Evolutionary conservation across 345 rosid species (phyloP), one percentile per base, ranked within the genome.

Genomic region (Gossypium herbaceum): DNA sequence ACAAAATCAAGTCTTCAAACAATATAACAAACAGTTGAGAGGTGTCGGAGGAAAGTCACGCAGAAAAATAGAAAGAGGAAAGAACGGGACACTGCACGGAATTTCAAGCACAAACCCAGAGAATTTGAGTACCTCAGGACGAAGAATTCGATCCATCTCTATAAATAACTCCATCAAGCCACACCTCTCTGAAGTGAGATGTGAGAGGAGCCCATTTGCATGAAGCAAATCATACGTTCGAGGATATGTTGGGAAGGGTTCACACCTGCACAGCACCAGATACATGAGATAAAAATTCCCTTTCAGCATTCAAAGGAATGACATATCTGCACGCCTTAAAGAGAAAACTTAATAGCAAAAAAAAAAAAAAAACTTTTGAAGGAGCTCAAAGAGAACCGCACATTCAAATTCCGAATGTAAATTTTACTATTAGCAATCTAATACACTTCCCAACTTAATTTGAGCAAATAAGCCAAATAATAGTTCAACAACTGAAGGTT

Each of bases 211-310:
- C 56, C 90, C 97, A 79, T 89, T 82, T 76, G 97, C 99, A 73
- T 93, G 97, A 81, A 95, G 96, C 93, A 95, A 75, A 78, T 95
- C 99, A 69, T 95, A 95, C 63, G 99, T 93, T 74, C 99, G 85
- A 24, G 98, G 97, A 77, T 95, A 95, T 2, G 99, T 95, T 51
- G 99, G 98, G 85, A 95, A 95, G 52, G 98, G 91, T 81, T 95
- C 98, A 79, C 99, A 95, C 98, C 98, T 94, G 83, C 20, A 8
- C 41, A 58, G 48, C 69, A 79, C 75, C 8, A 73, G 79, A 82
- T 16, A 51, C 56, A 22, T 45, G 27, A 45, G 39, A 67, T 22
- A 45, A 68, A 22, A 48, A 47, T 0, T 6, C 22, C 7, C 11
- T 45, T 24, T 22, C 27, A 67, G 41, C 41, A 13, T 47, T 47